Percentiles rank a stretch among this genome's conserved stretches.
These are phyloP conservation scores for Litchi chinensis DNA, from an alignment of 345 rosid genomes.

Conservation along the genomic window DNA sequence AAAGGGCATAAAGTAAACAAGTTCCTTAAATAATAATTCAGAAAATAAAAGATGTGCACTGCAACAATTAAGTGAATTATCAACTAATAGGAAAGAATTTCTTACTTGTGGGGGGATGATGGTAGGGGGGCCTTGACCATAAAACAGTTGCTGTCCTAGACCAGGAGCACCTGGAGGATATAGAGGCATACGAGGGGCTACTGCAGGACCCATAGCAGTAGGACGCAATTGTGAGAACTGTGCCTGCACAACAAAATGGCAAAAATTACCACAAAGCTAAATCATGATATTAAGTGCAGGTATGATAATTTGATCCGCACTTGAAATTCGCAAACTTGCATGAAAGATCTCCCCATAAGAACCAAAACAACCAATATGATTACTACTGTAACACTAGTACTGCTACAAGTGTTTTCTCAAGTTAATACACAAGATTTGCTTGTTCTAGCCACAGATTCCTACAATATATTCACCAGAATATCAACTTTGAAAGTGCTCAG, in stretches of 20 bases:
- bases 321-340: background rate
- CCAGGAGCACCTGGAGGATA: conserved; percentile 82
- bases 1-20: background rate
- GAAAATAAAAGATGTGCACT: background rate
- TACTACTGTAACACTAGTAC: background rate
- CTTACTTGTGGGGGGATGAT: conserved; percentile 80
- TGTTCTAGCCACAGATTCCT: background rate
- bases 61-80: background rate
- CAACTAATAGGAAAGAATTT: background rate
- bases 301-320: background rate
- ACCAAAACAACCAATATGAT: background rate
- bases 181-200: conserved; percentile 81
- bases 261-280: background rate
- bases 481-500: background rate
- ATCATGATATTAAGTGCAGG: background rate
- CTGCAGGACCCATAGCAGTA: conserved; percentile 64
- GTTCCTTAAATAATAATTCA: background rate
- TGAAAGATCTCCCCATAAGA: background rate
- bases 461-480: background rate
- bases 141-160: conserved; percentile 77
- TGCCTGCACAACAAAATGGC: conserved; percentile 43
- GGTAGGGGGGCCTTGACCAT: conserved; percentile 86
- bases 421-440: background rate
- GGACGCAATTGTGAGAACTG: conserved; percentile 93
- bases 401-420: background rate